These are phyloP conservation scores for Thalassiosira sp. DNA, from an alignment of 352 stramenopile species.

Conservation along the genomic window DNA sequence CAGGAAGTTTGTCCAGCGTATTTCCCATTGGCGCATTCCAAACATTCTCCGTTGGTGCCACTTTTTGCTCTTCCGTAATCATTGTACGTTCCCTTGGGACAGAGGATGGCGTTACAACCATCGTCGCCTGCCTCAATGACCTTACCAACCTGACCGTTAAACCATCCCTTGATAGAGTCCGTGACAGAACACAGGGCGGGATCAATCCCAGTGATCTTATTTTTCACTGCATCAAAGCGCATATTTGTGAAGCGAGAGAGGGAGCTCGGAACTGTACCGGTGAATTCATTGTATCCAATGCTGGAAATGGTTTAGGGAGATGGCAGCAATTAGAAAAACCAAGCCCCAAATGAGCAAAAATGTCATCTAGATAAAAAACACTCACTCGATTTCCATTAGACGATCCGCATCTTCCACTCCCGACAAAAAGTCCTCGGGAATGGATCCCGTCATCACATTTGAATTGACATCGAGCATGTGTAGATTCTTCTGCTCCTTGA, in stretches of 20 bases:
- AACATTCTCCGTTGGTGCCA: conserved; percentile 51
- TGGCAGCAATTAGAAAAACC: neutral
- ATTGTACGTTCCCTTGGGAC: conserved; percentile 74
- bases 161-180: conserved; percentile 59
- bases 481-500: conserved; percentile 68
- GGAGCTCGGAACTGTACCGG: conserved; percentile 34
- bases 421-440: conserved; percentile 73
- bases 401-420: conserved; percentile 63
- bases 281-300: conserved; percentile 70
- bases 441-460: conserved; percentile 74
- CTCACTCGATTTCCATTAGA: conserved; percentile 52
- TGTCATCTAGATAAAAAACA: neutral
- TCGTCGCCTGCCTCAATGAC: conserved; percentile 38
- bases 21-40: conserved; percentile 53
- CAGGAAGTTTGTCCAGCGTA: conserved; percentile 53
- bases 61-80: conserved; percentile 57
- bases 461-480: conserved; percentile 73
- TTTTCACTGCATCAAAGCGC: conserved; percentile 62
- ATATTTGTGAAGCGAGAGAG: conserved; percentile 71
- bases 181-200: conserved; percentile 58
- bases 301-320: conserved; percentile 8
- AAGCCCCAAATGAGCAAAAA: neutral
- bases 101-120: conserved; percentile 81
- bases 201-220: conserved; percentile 61
- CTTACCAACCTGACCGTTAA: conserved; percentile 66